phyloP scores from a whole-genome alignment of 345 rosid species.

The Eucalyptus pauciflora region DNA sequence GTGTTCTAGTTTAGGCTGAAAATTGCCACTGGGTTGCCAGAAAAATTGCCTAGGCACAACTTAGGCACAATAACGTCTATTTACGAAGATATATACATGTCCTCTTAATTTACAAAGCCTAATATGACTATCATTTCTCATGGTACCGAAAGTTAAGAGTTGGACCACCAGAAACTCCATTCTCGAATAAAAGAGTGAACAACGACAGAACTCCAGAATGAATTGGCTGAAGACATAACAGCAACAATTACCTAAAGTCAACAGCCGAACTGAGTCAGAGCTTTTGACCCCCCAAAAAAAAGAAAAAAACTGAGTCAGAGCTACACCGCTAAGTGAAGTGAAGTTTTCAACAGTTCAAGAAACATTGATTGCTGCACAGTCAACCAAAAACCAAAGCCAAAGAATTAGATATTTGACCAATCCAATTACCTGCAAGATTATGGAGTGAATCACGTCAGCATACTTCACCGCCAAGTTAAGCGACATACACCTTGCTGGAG shows the following conservation, averaged over 20 bases:
- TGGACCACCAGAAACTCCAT: not conserved
- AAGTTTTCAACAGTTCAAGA: not conserved
- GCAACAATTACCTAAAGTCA: not conserved
- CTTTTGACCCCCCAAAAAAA: too few species aligned
- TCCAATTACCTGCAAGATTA: slow-evolving; percentile 67
- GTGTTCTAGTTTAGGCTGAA: not conserved
- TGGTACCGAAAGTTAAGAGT: not conserved
- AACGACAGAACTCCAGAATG: not conserved
- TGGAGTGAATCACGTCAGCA: slow-evolving; percentile 80
- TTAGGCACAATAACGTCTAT: not conserved
- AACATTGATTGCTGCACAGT: not conserved
- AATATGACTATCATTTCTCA: not conserved
- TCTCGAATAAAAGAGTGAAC: not conserved
- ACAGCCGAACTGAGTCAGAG: not conserved
- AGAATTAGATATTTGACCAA: not conserved
- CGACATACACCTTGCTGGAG: slow-evolving; percentile 98
- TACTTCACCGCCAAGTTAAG: slow-evolving; percentile 93
- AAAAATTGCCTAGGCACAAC: not conserved
- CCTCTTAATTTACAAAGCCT: not conserved
- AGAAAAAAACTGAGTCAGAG: not conserved
- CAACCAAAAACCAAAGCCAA: not conserved
- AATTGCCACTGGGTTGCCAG: not conserved
- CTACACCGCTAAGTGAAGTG: not conserved
- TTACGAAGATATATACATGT: not conserved
- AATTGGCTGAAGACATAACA: not conserved